Percentiles rank a stretch among this genome's conserved stretches.
Evolutionary conservation across 208 protist species (phyloP).

Genomic region (Blastocrithidia nonstop): DNA sequence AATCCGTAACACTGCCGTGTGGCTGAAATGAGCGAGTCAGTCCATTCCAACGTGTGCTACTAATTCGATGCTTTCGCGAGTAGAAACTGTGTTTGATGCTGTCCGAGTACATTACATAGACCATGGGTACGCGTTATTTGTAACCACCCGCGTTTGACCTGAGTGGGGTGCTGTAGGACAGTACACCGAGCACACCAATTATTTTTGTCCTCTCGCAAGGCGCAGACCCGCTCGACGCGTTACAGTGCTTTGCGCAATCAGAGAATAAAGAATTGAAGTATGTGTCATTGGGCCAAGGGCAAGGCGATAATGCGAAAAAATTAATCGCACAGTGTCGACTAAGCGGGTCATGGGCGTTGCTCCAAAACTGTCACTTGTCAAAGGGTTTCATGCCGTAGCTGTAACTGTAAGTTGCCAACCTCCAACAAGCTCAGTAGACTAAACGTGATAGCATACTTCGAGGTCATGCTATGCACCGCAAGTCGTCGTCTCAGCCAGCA

Average conservation of each 20-base stretch:
- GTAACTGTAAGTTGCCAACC: constrained; percentile 77
- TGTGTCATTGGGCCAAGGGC: constrained; percentile 95
- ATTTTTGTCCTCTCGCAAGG: constrained; percentile 96
- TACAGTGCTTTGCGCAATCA: constrained; percentile 85
- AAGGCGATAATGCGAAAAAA: constrained; percentile 89
- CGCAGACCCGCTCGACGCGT: constrained; percentile 88
- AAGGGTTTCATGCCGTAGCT: constrained; percentile 94
- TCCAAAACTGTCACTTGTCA: constrained; percentile 95
- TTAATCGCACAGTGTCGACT: constrained; percentile 86
- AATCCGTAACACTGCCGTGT: constrained; percentile 27
- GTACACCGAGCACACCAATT: constrained; percentile 76
- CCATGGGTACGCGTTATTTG: constrained; percentile 87
- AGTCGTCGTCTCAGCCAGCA: constrained; percentile 6
- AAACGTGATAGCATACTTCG: too few relatives aligned
- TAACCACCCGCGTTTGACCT: constrained; percentile 91
- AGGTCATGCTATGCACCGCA: too few relatives aligned
- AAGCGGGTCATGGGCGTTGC: constrained; percentile 89
- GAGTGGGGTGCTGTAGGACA: constrained; percentile 72
- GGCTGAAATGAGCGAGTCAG: constrained; percentile 41
- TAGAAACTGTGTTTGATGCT: constrained; percentile 91
- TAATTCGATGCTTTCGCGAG: constrained; percentile 88
- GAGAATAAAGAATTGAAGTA: constrained; percentile 65
- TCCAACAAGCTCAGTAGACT: constrained; percentile 23
- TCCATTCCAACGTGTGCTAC: constrained; percentile 87
- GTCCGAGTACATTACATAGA: constrained; percentile 71